Evolutionary conservation across 2,329 filamentous ascomycete species (phyloP), one percentile per base, ranked within the genome.

Genomic region (Aspergillus glaucus): DNA sequence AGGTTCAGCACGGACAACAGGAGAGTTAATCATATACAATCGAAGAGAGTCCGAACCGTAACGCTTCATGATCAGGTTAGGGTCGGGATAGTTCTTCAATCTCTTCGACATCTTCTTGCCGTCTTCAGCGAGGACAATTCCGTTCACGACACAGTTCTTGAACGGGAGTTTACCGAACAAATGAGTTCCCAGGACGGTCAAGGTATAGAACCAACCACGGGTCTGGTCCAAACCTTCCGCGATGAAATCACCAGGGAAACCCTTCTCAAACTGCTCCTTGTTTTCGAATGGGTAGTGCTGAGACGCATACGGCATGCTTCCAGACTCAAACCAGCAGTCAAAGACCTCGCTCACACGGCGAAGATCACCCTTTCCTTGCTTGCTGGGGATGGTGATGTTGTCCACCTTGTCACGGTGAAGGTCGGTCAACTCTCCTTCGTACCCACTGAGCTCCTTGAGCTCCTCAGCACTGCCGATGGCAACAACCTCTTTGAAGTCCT

Each of bases 81-180:
- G 92, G 62, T 95, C 90, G 0, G 92, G 92, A 68, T 95, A 97
- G 71, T 97, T 97, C 75, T 96, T 94, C 50, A 95, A 77, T 47
- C 92, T 83, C 73, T 97, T 97, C 6, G 90, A 95, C 92, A 97
- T 97, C 77, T 97, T 97, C 77, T 95, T 96, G 48, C 92, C 92
- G 62, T 95, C 89, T 66, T 95, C 90, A 1, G 91, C 91, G 37
- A 96, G 79, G 4, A 96, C 90, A 54, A 95, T 93, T 44, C 91
- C 91, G 64, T 95, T 96, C 53, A 95, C 90, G n/a, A 96, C 88
- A 61, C 89, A 94, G 67, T 95, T 96, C 72, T 93, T 85, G 78
- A 95, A 96, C 0, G 92, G 90, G 2, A 90, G 82, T 32, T 82
- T 80, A 40, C 87, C 87, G 60, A 93, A 95, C 3, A 96, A 78